These are phyloP conservation scores for Sordariomycetes sp. DNA, from an alignment of 2,329 filamentous ascomycete genomes.

Conservation along the genomic window DNA sequence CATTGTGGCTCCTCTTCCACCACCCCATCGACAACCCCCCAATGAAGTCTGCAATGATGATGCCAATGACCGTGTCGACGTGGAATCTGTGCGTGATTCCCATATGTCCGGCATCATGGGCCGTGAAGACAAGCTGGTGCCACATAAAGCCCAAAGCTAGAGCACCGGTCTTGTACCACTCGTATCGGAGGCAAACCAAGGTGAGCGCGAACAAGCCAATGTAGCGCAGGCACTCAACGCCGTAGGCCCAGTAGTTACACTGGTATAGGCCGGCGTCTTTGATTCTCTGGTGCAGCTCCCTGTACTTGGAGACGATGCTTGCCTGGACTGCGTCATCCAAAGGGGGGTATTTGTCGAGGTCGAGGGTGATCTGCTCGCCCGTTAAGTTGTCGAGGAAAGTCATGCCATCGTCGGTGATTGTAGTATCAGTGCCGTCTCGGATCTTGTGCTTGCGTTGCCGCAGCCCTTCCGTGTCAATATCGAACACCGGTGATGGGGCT, in stretches of 20 bases:
- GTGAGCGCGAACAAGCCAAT: conserved; percentile 50
- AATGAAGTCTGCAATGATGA: conserved; percentile 80
- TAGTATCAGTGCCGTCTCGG: no score
- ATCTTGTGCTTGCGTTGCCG: not conserved
- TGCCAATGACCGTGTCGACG: conserved; percentile 75
- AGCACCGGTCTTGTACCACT: conserved; percentile 62
- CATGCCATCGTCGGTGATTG: conserved; percentile 32
- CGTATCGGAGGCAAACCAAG: conserved; percentile 49
- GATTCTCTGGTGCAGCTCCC: conserved; percentile 64
- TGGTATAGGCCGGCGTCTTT: conserved; percentile 68
- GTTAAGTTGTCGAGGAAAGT: conserved; percentile 67
- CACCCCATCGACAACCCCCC: conserved; percentile 87
- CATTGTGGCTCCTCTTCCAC: conserved; percentile 97
- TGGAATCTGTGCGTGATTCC: conserved; percentile 90
- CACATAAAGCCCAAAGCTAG: conserved; percentile 74
- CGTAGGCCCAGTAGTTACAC: conserved; percentile 77
- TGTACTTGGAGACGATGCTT: conserved; percentile 71
- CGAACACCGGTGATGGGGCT: conserved; percentile 40
- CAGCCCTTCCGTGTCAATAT: conserved; percentile 24
- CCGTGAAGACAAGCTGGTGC: conserved; percentile 91
- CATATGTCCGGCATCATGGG: conserved; percentile 95
- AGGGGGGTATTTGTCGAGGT: conserved; percentile 72
- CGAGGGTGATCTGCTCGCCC: conserved; percentile 63
- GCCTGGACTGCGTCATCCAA: conserved; percentile 67
- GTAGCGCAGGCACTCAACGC: conserved; percentile 67